These are phyloP conservation scores for Penicillium capsulatum DNA, from an alignment of 2,329 filamentous ascomycete genomes.

Conservation along the genomic window DNA sequence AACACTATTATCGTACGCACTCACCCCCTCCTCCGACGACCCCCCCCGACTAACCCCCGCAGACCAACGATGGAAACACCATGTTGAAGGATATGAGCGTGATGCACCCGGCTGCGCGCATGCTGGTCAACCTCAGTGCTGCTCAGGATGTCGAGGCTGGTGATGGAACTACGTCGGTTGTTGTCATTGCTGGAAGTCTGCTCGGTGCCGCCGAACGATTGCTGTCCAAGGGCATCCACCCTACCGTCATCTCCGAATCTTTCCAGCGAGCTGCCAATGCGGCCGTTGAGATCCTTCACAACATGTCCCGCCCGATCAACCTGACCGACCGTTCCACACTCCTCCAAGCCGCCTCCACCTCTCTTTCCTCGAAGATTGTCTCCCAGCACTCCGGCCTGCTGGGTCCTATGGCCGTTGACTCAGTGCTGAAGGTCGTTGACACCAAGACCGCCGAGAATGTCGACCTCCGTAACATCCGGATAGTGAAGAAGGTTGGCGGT, in stretches of 20 bases:
- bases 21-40: slow-evolving; percentile 10
- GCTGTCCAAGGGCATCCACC: slow-evolving; percentile 88
- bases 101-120: slow-evolving; percentile 98
- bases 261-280: slow-evolving; percentile 92
- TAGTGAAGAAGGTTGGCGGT: slow-evolving; percentile 95
- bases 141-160: slow-evolving; percentile 98
- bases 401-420: slow-evolving; percentile 96
- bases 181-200: slow-evolving; percentile 94
- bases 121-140: slow-evolving; percentile 95
- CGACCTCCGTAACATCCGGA: slow-evolving; percentile 91
- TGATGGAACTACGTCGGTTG: slow-evolving; percentile 96
- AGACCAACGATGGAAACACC: slow-evolving; percentile 97
- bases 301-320: slow-evolving; percentile 92
- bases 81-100: slow-evolving; percentile 99
- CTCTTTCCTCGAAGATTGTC: slow-evolving; percentile 96
- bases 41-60: slow-evolving; percentile 29
- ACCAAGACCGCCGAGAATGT: slow-evolving; percentile 94
- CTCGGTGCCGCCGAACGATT: slow-evolving; percentile 89
- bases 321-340: slow-evolving; percentile 83
- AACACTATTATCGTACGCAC: slow-evolving; percentile 77
- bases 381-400: slow-evolving; percentile 93
- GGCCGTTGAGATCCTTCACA: slow-evolving; percentile 83
- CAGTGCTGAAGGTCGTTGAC: slow-evolving; percentile 93
- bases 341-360: slow-evolving; percentile 93
- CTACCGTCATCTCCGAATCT: slow-evolving; percentile 93